Evolutionary conservation across 257 asterid genomes (phyloP).

Genomic region (Gentiana straminea): DNA sequence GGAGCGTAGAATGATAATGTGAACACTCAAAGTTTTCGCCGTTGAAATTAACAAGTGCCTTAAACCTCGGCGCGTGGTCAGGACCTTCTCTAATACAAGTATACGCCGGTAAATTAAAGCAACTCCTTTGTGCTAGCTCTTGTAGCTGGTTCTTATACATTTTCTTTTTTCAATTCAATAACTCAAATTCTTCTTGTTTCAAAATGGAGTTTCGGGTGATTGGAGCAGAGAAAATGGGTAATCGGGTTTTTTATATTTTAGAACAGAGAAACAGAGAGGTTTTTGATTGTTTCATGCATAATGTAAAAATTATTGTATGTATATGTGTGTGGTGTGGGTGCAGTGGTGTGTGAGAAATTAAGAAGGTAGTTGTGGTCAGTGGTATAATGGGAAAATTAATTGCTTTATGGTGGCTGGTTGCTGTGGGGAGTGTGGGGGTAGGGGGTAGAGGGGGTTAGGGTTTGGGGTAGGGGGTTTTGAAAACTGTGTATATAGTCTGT

Average conservation of each 20-base stretch:
- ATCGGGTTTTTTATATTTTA: not conserved
- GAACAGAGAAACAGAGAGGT: slow-evolving; percentile 2
- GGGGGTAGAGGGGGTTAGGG: not conserved
- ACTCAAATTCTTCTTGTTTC: too few relatives aligned
- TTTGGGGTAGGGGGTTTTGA: too few relatives aligned
- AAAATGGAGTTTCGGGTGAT: not conserved
- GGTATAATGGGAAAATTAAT: slow-evolving; percentile 7
- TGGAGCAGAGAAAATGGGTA: slow-evolving; percentile 4
- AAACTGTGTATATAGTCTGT: not conserved
- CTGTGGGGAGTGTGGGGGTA: too few relatives aligned
- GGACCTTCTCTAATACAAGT: slow-evolving; percentile 74
- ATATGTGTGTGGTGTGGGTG: not conserved
- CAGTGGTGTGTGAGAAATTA: not conserved
- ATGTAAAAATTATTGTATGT: not conserved
- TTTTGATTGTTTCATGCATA: slow-evolving; percentile 2
- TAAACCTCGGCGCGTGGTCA: slow-evolving; percentile 89
- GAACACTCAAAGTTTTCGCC: slow-evolving; percentile 66
- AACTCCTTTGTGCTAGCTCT: slow-evolving; percentile 90
- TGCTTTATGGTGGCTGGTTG: slow-evolving; percentile 5
- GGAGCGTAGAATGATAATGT: slow-evolving; percentile 54
- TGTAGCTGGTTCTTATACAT: slow-evolving; percentile 94
- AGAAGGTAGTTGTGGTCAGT: slow-evolving; percentile 1
- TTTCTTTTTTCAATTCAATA: not conserved
- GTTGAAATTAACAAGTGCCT: slow-evolving; percentile 61
- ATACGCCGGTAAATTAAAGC: slow-evolving; percentile 76